These are phyloP conservation scores for Pestalotiopsis sp. DNA, from an alignment of 2,329 filamentous ascomycete genomes.

Conservation along the genomic window DNA sequence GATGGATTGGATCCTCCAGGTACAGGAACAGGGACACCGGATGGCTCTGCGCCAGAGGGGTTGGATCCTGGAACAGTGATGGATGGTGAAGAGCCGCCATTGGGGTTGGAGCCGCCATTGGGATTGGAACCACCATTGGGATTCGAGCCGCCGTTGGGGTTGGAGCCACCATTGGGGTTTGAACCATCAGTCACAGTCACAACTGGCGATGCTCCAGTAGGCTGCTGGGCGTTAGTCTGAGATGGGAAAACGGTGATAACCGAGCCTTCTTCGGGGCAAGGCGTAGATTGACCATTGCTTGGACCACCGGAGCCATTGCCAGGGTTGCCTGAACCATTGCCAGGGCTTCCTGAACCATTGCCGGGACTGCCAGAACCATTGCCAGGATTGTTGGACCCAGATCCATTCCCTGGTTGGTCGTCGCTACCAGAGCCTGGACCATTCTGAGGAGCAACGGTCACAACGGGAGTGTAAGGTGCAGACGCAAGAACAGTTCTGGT, in stretches of 20 bases:
- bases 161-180: slow-evolving; percentile 2
- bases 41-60: not conserved
- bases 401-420: slow-evolving; percentile 7
- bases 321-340: slow-evolving; percentile 15
- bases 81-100: not conserved
- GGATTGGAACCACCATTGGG: not conserved
- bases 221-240: not conserved
- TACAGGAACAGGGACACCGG: not conserved
- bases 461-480: not conserved
- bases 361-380: slow-evolving; percentile 16
- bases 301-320: slow-evolving; percentile 12
- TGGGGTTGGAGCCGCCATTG: not conserved
- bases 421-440: slow-evolving; percentile 13
- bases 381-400: not conserved
- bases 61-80: not conserved
- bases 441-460: slow-evolving; percentile 13
- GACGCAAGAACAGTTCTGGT: slow-evolving; percentile 2
- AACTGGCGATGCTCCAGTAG: not conserved
- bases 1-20: not conserved
- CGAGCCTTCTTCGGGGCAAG: slow-evolving; percentile 5
- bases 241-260: slow-evolving; percentile 5
- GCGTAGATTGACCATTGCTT: slow-evolving; percentile 6
- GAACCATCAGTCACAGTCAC: not conserved
- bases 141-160: not conserved
- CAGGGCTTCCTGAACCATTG: slow-evolving; percentile 10